Percentiles rank a stretch among this genome's conserved stretches.
Conservation (phyloP, 1,139 yeast genomes). For the Taphrina populina region DNA sequence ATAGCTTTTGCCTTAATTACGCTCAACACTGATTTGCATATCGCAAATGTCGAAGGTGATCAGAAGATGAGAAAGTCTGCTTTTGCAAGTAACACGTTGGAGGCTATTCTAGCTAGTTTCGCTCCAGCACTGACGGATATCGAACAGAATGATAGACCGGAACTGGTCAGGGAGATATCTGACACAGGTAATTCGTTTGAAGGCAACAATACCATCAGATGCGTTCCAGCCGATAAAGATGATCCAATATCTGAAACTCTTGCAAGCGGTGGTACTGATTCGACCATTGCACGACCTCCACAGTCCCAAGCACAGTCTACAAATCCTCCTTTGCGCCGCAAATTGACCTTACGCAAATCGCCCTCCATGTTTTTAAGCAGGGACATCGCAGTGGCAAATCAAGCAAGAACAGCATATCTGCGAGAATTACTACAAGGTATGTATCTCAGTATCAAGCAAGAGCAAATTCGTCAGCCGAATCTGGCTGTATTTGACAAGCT, state of each 20-base stretch:
- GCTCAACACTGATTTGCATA: constrained; percentile 54
- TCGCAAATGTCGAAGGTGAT: constrained; percentile 41
- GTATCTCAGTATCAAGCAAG: constrained; percentile 32
- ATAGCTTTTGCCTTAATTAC: constrained; percentile 71
- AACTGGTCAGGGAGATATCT: too few species aligned
- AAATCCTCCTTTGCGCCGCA: background rate
- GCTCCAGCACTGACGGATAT: background rate
- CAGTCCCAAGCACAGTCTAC: background rate
- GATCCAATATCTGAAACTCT: too few species aligned
- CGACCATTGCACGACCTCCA: background rate
- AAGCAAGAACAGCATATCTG: constrained; percentile 9
- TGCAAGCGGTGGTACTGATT: background rate
- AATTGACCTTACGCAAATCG: constrained; percentile 5
- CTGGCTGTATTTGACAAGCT: background rate
- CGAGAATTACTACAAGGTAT: constrained; percentile 27
- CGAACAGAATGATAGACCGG: too few species aligned
- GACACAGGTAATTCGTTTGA: too few species aligned
- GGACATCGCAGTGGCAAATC: too few species aligned
- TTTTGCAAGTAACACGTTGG: constrained; percentile 42
- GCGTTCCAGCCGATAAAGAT: too few species aligned
- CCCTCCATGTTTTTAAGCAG: background rate
- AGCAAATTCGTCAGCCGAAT: constrained; percentile 32
- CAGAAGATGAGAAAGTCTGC: constrained; percentile 47
- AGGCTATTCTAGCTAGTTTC: constrained; percentile 3
- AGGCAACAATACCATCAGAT: constrained; percentile 6